phyloP scores from a whole-genome alignment of 345 rosid species.

The Gossypium raimondii region DNA sequence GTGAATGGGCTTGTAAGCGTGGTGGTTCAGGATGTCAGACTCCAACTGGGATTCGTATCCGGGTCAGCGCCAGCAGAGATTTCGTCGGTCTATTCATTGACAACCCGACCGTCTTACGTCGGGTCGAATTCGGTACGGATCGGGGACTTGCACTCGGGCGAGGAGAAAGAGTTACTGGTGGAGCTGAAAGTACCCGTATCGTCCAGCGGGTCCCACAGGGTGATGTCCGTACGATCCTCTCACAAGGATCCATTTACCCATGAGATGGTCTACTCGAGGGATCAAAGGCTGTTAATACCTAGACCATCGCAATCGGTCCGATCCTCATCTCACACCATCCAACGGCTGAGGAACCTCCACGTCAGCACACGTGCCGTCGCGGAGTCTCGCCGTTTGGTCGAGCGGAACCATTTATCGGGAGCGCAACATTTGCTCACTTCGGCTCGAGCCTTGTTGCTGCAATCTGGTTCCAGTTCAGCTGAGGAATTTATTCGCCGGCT shows the following conservation, averaged over 20 bases:
- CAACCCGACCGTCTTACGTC: slow-evolving; percentile 42
- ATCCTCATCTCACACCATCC: slow-evolving; percentile 40
- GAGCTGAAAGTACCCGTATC: slow-evolving; percentile 56
- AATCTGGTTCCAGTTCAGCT: slow-evolving; percentile 35
- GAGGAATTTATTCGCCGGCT: slow-evolving; percentile 49
- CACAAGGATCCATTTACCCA: slow-evolving; percentile 51
- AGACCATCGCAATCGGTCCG: slow-evolving; percentile 42
- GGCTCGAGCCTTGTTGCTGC: slow-evolving; percentile 64
- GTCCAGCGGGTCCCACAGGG: slow-evolving; percentile 42
- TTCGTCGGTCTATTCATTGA: slow-evolving; percentile 47
- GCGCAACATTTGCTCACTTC: slow-evolving; percentile 62
- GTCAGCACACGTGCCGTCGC: slow-evolving; percentile 68
- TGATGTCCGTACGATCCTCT: slow-evolving; percentile 62
- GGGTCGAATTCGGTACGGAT: slow-evolving; percentile 56
- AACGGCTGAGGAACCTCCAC: slow-evolving; percentile 69
- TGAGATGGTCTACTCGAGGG: slow-evolving; percentile 38
- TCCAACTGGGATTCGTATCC: slow-evolving; percentile 55
- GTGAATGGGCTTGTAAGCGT: slow-evolving; percentile 42
- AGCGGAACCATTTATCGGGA: slow-evolving; percentile 45
- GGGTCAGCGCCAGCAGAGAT: slow-evolving; percentile 69
- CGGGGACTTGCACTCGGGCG: slow-evolving; percentile 68
- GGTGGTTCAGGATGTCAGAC: slow-evolving; percentile 57
- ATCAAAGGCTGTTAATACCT: slow-evolving; percentile 48
- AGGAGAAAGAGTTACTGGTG: slow-evolving; percentile 65
- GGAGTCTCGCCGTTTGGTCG: slow-evolving; percentile 62